These are phyloP conservation scores for Sicyos edulis DNA, from an alignment of 306 rosid species.

Conservation along the genomic window DNA sequence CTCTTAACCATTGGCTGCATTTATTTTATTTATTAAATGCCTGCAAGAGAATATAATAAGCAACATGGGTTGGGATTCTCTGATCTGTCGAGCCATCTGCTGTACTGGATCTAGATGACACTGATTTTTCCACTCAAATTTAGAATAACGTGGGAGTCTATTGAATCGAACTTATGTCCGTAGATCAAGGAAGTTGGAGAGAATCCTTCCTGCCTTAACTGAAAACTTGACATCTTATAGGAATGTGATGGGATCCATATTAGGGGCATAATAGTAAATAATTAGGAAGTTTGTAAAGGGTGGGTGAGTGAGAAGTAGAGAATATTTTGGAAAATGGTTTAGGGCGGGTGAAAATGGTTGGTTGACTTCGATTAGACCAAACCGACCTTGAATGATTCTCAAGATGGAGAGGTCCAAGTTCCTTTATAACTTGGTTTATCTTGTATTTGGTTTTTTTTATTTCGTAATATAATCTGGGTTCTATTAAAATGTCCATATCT, in stretches of 20 bases:
- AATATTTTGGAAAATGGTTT: too few species aligned
- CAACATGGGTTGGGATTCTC: conserved; percentile 5
- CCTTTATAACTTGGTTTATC: too few species aligned
- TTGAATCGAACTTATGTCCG: background rate
- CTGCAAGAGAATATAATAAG: background rate
- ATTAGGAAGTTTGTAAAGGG: too few species aligned
- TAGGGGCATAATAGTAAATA: too few species aligned
- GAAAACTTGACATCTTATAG: background rate
- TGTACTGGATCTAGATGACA: conserved; percentile 1
- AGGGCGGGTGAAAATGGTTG: too few species aligned
- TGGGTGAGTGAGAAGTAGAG: too few species aligned
- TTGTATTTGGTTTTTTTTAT: background rate
- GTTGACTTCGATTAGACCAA: too few species aligned
- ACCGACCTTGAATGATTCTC: too few species aligned
- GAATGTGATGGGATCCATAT: too few species aligned
- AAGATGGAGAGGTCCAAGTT: background rate
- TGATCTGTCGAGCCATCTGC: conserved; percentile 1
- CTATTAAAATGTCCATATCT: background rate
- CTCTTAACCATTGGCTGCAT: background rate
- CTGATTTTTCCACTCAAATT: background rate
- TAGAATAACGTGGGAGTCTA: background rate
- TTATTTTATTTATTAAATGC: background rate
- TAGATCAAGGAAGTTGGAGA: conserved; percentile 9
- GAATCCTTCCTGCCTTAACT: background rate
- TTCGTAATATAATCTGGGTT: too few species aligned